Conservation (phyloP, 768 basidiomycete species). For the Mrakia blollopis region DNA sequence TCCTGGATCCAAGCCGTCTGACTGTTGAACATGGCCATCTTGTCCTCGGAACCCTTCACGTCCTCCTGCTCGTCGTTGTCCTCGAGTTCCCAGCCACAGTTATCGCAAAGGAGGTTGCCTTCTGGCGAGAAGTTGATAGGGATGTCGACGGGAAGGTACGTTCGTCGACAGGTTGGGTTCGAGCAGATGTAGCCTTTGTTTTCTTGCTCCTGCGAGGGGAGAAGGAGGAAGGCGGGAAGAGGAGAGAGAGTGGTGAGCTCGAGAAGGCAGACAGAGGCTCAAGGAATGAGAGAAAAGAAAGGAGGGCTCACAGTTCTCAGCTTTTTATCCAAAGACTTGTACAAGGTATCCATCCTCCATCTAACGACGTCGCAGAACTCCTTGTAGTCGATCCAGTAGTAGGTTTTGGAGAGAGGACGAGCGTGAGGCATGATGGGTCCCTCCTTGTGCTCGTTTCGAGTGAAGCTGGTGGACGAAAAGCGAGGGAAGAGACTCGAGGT, state of each 20-base stretch:
- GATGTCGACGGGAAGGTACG: conserved; percentile 79
- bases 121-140: conserved; percentile 43
- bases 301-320: conserved; percentile 68
- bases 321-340: conserved; percentile 74
- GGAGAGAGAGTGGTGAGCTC: neutral
- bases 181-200: conserved; percentile 98
- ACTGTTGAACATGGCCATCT: conserved; percentile 90
- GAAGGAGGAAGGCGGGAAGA: neutral
- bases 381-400: conserved; percentile 95
- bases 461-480: conserved; percentile 24
- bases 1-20: conserved; percentile 84
- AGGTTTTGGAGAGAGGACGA: conserved; percentile 79
- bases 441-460: conserved; percentile 38
- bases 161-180: conserved; percentile 60
- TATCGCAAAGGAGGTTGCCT: conserved; percentile 69
- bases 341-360: conserved; percentile 92
- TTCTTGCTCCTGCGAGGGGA: conserved; percentile 68
- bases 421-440: conserved; percentile 44
- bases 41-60: conserved; percentile 77
- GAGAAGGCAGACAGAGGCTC: too few species aligned
- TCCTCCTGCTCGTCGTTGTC: conserved; percentile 89
- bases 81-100: conserved; percentile 73
- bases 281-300: neutral
- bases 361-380: conserved; percentile 96
- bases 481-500: too few species aligned